Conservation (phyloP, 768 basidiomycete genomes). For the Cyathus striatus region DNA sequence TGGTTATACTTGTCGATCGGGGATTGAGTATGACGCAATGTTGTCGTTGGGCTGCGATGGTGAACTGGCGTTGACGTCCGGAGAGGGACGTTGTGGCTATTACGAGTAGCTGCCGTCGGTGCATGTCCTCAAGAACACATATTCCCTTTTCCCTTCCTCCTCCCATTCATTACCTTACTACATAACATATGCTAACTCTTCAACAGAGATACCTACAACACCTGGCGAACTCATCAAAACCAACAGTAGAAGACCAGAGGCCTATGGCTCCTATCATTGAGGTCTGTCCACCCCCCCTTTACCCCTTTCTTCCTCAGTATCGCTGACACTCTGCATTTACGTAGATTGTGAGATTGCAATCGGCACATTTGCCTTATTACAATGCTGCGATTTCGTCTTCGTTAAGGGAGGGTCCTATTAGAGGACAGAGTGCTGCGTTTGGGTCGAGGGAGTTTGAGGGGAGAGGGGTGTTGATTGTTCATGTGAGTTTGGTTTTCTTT, state of each 20-base stretch:
- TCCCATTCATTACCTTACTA: background rate
- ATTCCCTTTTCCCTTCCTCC: constrained; percentile 1
- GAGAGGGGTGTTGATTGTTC: constrained; percentile 56
- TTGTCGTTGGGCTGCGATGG: too few species aligned
- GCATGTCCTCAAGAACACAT: too few species aligned
- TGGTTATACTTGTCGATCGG: too few species aligned
- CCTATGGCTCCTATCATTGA: constrained; percentile 35
- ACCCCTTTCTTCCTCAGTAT: background rate
- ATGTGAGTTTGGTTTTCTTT: constrained; percentile 34
- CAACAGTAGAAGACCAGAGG: constrained; percentile 8
- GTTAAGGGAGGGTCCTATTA: constrained; percentile 22
- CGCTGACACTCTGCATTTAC: background rate
- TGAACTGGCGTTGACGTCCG: too few species aligned
- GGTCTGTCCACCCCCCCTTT: constrained; percentile 18
- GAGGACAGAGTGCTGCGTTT: constrained; percentile 55
- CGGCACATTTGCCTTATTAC: background rate
- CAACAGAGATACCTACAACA: constrained; percentile 47
- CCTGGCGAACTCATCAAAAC: constrained; percentile 30
- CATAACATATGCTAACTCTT: constrained; percentile 2
- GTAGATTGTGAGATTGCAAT: constrained; percentile 23
- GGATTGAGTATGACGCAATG: too few species aligned
- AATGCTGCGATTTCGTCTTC: background rate
- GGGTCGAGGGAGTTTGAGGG: constrained; percentile 39
- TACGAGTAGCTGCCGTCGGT: too few species aligned
- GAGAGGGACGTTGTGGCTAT: too few species aligned